A percentile compares a stretch with the other conserved stretches of the same genome.
Evolutionary conservation across 768 basidiomycete species (phyloP).

Genomic region (Baorangia bicolor): DNA sequence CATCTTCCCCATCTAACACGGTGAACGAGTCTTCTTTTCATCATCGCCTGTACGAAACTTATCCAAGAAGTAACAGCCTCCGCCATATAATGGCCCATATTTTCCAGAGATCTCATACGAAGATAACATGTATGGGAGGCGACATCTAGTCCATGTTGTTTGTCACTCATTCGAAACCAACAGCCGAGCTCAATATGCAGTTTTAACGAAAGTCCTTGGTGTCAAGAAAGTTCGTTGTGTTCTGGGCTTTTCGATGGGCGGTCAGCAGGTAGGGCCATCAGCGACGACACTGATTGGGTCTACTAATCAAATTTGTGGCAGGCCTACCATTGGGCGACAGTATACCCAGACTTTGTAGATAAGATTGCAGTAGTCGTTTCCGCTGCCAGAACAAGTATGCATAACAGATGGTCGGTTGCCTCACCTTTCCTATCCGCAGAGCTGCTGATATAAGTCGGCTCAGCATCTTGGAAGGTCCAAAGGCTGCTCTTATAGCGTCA

Average conservation of each 20-base stretch:
- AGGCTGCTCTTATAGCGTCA: constrained; percentile 49
- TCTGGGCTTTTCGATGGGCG: constrained; percentile 61
- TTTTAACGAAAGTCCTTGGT: constrained; percentile 46
- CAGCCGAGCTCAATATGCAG: constrained; percentile 55
- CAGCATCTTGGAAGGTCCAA: constrained; percentile 59
- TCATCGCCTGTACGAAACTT: background rate
- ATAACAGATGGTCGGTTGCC: constrained; percentile 48
- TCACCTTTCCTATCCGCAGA: background rate
- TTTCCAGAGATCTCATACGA: constrained; percentile 57
- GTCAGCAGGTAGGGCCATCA: constrained; percentile 39
- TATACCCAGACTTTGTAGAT: constrained; percentile 55
- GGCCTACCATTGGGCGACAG: constrained; percentile 55
- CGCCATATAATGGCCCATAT: constrained; percentile 57
- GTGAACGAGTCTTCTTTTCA: constrained; percentile 28
- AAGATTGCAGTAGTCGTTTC: constrained; percentile 45
- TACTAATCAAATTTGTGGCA: constrained; percentile 15
- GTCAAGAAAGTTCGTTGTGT: constrained; percentile 45
- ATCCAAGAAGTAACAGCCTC: constrained; percentile 35
- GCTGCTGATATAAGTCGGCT: background rate
- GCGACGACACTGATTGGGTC: background rate
- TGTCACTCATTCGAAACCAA: background rate
- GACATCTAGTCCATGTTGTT: background rate
- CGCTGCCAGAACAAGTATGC: constrained; percentile 52
- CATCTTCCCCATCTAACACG: constrained; percentile 62
- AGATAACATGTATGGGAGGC: constrained; percentile 49